A percentile compares a stretch with the other conserved stretches of the same genome.
phyloP scores from a whole-genome alignment of 495 filamentous ascomycete species.

The Barbatosphaeria neglecta region DNA sequence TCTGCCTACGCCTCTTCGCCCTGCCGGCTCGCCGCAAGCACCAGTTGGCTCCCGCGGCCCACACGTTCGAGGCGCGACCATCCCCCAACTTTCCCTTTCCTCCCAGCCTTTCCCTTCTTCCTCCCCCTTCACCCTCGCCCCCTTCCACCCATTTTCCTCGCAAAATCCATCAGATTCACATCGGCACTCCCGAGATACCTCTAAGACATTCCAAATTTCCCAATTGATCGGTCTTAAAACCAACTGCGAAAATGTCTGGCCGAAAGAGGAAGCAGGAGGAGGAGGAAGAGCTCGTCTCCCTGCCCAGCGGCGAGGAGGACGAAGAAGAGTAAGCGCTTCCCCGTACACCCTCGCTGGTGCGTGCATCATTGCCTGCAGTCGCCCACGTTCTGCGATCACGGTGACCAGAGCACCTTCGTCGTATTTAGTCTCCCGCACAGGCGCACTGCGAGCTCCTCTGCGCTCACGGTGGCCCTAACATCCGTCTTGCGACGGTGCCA shows the following conservation, averaged over 20 bases:
- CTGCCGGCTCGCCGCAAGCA: constrained; percentile 7
- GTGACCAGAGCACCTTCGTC: background rate
- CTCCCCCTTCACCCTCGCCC: constrained; percentile 12
- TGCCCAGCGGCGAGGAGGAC: constrained; percentile 38
- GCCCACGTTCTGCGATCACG: constrained; percentile 11
- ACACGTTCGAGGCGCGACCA: background rate
- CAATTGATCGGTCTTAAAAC: constrained; percentile 13
- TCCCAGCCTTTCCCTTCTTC: constrained; percentile 12
- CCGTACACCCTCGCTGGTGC: constrained; percentile 5
- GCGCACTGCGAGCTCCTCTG: too few species aligned
- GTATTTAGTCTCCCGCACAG: too few species aligned
- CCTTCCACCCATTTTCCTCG: constrained; percentile 9
- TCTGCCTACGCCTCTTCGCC: constrained; percentile 13
- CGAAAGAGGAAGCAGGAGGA: constrained; percentile 40
- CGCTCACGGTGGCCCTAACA: too few species aligned
- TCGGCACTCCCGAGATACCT: too few species aligned
- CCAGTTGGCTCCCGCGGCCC: constrained; percentile 10
- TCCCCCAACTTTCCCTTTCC: constrained; percentile 15
- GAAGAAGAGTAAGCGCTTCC: constrained; percentile 37
- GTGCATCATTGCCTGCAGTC: constrained; percentile 2
- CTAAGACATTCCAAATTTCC: constrained; percentile 3
- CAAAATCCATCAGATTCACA: constrained; percentile 10
- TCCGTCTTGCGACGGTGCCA: too few species aligned
- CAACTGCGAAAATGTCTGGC: constrained; percentile 25
- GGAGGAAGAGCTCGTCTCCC: constrained; percentile 42